Evolutionary conservation across 2,329 filamentous ascomycete genomes (phyloP).

Genomic region (Neofusicoccum umdonicola): DNA sequence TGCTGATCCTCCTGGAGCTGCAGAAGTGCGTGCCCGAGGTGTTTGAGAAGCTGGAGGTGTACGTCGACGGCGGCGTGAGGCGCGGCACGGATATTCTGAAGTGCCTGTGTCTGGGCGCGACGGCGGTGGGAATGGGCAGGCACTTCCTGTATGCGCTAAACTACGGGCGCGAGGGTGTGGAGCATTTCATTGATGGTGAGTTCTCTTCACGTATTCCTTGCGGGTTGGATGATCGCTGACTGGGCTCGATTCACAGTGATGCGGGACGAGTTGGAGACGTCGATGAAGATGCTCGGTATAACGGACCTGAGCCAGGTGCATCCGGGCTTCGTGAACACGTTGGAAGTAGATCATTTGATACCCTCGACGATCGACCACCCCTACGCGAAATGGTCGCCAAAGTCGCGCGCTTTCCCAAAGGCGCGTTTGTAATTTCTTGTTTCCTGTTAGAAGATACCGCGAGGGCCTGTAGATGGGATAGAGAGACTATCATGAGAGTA

Average conservation of each 20-base stretch:
- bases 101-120: constrained; percentile 39
- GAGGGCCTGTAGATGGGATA: background rate
- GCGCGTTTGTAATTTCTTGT: background rate
- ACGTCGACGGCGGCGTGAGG: constrained; percentile 37
- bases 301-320: constrained; percentile 60
- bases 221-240: background rate
- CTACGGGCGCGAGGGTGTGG: constrained; percentile 37
- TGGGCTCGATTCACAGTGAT: constrained; percentile 27
- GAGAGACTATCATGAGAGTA: background rate
- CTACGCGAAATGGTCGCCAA: constrained; percentile 16
- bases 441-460: background rate
- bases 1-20: constrained; percentile 40
- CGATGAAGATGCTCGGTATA: constrained; percentile 65
- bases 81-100: constrained; percentile 41
- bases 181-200: constrained; percentile 37
- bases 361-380: constrained; percentile 18
- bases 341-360: constrained; percentile 27
- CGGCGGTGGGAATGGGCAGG: constrained; percentile 37
- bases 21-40: constrained; percentile 37
- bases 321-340: constrained; percentile 58
- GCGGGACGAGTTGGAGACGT: constrained; percentile 61
- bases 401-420: background rate
- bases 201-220: background rate
- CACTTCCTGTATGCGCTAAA: constrained; percentile 39
- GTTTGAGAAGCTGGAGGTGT: constrained; percentile 36